Conservation (phyloP, 2,329 filamentous ascomycete genomes). For the Aspergillus caelatus region DNA sequence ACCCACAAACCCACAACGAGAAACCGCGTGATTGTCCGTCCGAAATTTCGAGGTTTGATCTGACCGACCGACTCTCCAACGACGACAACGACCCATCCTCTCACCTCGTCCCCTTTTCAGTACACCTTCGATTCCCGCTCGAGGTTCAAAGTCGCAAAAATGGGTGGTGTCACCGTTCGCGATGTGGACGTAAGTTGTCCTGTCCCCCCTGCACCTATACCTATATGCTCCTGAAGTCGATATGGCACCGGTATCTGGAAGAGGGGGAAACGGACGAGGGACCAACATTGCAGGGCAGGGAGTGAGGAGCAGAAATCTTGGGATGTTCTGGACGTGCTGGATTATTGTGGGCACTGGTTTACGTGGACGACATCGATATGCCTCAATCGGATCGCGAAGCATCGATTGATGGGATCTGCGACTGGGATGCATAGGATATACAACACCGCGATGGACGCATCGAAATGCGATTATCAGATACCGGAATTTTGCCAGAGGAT, state of each 20-base stretch:
- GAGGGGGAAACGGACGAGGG: constrained; percentile 1
- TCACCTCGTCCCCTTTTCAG: constrained; percentile 37
- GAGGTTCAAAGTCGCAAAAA: constrained; percentile 54
- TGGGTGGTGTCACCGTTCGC: constrained; percentile 69
- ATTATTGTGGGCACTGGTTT: not conserved
- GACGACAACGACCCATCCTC: constrained; percentile 44
- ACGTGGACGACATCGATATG: not conserved
- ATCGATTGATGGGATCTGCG: constrained; percentile 5
- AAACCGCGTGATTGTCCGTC: constrained; percentile 37
- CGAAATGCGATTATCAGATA: not conserved
- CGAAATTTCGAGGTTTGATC: constrained; percentile 40
- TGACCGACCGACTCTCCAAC: constrained; percentile 34
- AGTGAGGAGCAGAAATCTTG: not conserved
- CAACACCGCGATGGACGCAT: not conserved
- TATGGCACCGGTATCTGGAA: constrained; percentile 12
- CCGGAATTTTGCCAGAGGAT: not conserved
- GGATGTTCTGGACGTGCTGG: not conserved
- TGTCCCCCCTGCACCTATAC: constrained; percentile 21
- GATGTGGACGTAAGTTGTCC: constrained; percentile 62
- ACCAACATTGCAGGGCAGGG: not conserved
- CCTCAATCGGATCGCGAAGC: constrained; percentile 1
- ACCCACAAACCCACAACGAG: constrained; percentile 39
- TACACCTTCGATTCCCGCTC: constrained; percentile 23
- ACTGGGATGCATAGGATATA: not conserved
- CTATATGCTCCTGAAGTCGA: constrained; percentile 20